Evolutionary conservation across 1,284 basidiomycete genomes (phyloP), one percentile per base, ranked within the genome.

Genomic region (Hymenochaete sp.): DNA sequence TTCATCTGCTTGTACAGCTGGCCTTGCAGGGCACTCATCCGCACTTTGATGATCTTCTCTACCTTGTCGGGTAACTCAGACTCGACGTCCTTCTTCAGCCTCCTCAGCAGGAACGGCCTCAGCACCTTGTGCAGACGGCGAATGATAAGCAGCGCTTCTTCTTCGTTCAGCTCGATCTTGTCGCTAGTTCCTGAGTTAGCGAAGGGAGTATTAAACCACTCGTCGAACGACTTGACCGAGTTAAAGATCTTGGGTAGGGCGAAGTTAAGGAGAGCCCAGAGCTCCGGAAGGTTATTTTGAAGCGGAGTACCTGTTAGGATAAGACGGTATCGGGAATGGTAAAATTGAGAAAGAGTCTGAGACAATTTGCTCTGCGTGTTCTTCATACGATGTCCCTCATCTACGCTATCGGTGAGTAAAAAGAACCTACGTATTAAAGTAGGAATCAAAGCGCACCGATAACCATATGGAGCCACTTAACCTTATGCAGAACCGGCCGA

Each of bases 181-280:
- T 98, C 95, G 16, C 85, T 84, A 0, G 86, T 84, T 27, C 96
- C 95, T 13, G 93, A 93, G 66, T 95, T 98, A 52, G 96, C 95
- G 56, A 99, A 99, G 0, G 96, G 96, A 2, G 95, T 97, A 68
- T 98, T 98, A 75, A 98, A 99, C 96, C 96, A 98, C 62, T 98
- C 96, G 60, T 98, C 96, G 61, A 99, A 98, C 38, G 93, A 96
- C 65, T 98, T 97, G 56, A 98, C 93, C 3, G 95, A 98, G 70
- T 98, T 98, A 77, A 98, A 98, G 60, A 98, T 85, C 68, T 93
- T 97, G 18, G 96, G 96, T 14, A 98, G 72, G 38, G 93, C 95
- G 61, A 99, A 99, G 66, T 98, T 98, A 62, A 98, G 86, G 47
- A 98, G 72, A 1, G 96, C 82, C 96, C 96, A 98, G 32, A 99